These are phyloP conservation scores for Fagopyrum homotropicum DNA, from an alignment of 148 eudicot species.

Conservation along the genomic window DNA sequence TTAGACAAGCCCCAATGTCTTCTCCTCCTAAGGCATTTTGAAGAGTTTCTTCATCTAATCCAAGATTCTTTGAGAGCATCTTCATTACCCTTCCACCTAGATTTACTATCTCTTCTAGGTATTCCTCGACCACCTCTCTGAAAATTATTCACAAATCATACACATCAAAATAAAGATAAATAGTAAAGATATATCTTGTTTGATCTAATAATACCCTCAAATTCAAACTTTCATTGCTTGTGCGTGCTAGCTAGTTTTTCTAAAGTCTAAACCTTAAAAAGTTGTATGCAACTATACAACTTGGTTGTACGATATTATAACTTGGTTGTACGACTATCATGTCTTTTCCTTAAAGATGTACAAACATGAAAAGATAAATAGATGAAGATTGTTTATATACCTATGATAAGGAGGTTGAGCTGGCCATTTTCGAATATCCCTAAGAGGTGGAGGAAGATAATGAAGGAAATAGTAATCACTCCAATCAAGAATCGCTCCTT, in stretches of 20 bases:
- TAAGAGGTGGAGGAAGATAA: constrained; percentile 47
- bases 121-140: constrained; percentile 69
- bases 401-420: constrained; percentile 46
- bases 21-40: constrained; percentile 76
- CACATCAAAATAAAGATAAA: background rate
- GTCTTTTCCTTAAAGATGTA: background rate
- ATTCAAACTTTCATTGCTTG: background rate
- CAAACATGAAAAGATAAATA: background rate
- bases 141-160: background rate
- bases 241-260: background rate
- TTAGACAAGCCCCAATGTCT: constrained; percentile 58
- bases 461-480: constrained; percentile 88
- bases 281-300: too few relatives aligned
- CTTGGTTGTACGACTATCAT: too few relatives aligned
- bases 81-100: constrained; percentile 59
- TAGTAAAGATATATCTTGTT: too few relatives aligned
- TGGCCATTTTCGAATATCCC: constrained; percentile 79
- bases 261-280: background rate
- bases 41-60: constrained; percentile 50
- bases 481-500: constrained; percentile 94
- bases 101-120: constrained; percentile 46
- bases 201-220: background rate
- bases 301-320: too few relatives aligned
- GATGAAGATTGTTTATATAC: constrained; percentile 20
- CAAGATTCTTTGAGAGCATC: constrained; percentile 53